A percentile compares a stretch with the other conserved stretches of the same genome.
Evolutionary conservation across 805 yeast genomes (phyloP).

Genomic region (Starmerella apis): DNA sequence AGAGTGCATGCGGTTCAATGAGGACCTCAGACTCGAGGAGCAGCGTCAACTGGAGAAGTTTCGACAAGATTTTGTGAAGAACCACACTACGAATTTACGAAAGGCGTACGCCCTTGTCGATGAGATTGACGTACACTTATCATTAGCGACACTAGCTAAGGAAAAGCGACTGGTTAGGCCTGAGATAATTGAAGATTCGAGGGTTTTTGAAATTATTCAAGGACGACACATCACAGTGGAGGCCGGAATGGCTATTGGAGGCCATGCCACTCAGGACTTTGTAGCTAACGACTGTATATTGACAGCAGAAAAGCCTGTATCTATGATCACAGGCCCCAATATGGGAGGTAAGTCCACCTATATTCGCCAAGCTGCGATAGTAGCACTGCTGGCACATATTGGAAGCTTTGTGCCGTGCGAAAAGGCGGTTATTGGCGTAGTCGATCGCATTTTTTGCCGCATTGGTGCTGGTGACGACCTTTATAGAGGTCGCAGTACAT

Average conservation of each 20-base stretch:
- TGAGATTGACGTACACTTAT: conserved; percentile 56
- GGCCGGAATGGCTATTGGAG: conserved; percentile 45
- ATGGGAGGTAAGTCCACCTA: conserved; percentile 83
- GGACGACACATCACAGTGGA: conserved; percentile 90
- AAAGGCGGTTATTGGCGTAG: conserved; percentile 50
- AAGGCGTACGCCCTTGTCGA: conserved; percentile 45
- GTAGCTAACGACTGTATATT: conserved; percentile 38
- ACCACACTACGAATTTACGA: conserved; percentile 40
- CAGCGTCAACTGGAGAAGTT: conserved; percentile 41
- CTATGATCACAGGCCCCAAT: conserved; percentile 81
- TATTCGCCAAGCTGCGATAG: conserved; percentile 59
- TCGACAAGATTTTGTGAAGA: conserved; percentile 38
- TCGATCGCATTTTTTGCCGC: conserved; percentile 69
- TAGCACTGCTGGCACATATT: conserved; percentile 59
- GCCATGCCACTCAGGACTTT: conserved; percentile 36
- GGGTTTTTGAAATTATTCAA: conserved; percentile 39
- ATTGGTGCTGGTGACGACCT: conserved; percentile 74
- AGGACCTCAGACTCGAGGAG: conserved; percentile 48
- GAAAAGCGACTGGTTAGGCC: conserved; percentile 65
- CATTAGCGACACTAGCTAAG: conserved; percentile 62
- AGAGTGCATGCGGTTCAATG: conserved; percentile 37
- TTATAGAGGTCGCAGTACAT: conserved; percentile 69
- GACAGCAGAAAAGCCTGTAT: conserved; percentile 29
- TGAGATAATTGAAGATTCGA: conserved; percentile 38
- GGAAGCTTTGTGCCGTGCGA: conserved; percentile 69